A percentile compares a stretch with the other conserved stretches of the same genome.
These are phyloP conservation scores for Thozetella sp. DNA, from an alignment of 495 filamentous ascomycete genomes.

Conservation along the genomic window DNA sequence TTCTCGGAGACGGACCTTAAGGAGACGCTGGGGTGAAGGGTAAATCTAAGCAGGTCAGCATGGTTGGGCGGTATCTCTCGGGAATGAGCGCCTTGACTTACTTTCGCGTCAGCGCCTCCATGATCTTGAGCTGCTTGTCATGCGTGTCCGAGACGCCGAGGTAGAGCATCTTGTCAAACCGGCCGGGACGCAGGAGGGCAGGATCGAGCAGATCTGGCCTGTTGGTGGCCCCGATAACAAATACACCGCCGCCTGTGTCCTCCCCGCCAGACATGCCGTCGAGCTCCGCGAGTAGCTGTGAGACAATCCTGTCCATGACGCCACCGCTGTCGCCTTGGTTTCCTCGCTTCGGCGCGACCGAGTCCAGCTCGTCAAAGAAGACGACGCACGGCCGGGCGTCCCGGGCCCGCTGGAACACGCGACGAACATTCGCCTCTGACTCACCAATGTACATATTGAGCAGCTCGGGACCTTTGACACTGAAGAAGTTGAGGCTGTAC, in stretches of 20 bases:
- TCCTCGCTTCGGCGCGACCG: conserved; percentile 93
- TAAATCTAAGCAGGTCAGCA: conserved; percentile 61
- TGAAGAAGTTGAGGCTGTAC: conserved; percentile 99
- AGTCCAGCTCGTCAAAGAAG: conserved; percentile 98
- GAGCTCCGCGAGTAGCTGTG: conserved; percentile 90
- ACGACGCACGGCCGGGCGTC: conserved; percentile 98
- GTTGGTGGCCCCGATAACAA: conserved; percentile 97
- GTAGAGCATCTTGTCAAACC: conserved; percentile 99
- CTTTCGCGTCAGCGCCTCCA: conserved; percentile 94
- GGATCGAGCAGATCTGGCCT: conserved; percentile 91
- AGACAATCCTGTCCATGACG: conserved; percentile 99
- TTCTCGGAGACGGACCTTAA: conserved; percentile 71
- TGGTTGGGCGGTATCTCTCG: not conserved
- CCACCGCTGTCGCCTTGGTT: conserved; percentile 98
- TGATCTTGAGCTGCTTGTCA: conserved; percentile 90
- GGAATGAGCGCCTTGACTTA: conserved; percentile 39
- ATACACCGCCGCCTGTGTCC: conserved; percentile 80
- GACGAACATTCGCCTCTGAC: conserved; percentile 94
- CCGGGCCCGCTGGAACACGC: conserved; percentile 92
- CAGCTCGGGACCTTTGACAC: conserved; percentile 94
- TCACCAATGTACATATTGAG: conserved; percentile 99
- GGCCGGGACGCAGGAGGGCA: conserved; percentile 84
- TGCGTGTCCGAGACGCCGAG: conserved; percentile 95
- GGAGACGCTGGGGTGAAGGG: conserved; percentile 74
- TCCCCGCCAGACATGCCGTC: conserved; percentile 98